Evolutionary conservation across 2,329 filamentous ascomycete genomes (phyloP).

Genomic region (Aspergillus hortae): DNA sequence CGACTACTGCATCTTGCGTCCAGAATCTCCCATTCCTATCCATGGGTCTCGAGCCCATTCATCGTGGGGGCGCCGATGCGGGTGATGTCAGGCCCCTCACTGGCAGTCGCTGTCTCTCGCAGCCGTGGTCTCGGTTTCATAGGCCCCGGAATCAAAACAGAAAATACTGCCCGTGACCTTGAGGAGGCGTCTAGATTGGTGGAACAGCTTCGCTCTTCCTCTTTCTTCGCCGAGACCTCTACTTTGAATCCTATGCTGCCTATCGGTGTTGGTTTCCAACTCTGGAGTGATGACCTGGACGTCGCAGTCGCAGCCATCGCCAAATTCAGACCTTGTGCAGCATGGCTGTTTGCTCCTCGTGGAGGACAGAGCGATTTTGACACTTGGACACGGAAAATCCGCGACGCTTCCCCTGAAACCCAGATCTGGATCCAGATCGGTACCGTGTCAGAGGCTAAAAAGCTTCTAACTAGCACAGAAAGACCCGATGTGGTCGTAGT

Average conservation of each 20-base stretch:
- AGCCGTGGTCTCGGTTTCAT: constrained; percentile 57
- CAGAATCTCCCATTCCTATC: constrained; percentile 39
- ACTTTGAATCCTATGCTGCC: constrained; percentile 21
- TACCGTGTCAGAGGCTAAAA: constrained; percentile 47
- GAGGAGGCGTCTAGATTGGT: constrained; percentile 27
- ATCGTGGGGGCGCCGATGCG: constrained; percentile 69
- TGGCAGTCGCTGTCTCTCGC: constrained; percentile 60
- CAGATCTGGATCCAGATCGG: constrained; percentile 57
- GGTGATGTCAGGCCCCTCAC: constrained; percentile 54
- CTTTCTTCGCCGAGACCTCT: constrained; percentile 1
- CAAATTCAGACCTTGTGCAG: constrained; percentile 38
- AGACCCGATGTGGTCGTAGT: constrained; percentile 53
- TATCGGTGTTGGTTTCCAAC: constrained; percentile 41
- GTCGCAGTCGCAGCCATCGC: constrained; percentile 27
- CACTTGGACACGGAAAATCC: constrained; percentile 45
- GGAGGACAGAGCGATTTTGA: constrained; percentile 32
- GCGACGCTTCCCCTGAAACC: constrained; percentile 39
- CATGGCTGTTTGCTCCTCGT: constrained; percentile 41
- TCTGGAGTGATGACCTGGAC: constrained; percentile 38
- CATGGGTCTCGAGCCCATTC: constrained; percentile 59
- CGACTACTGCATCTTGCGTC: neutral
- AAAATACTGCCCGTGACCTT: constrained; percentile 29
- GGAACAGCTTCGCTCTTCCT: constrained; percentile 6
- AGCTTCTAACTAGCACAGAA: constrained; percentile 33
- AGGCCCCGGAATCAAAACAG: constrained; percentile 51